Percentiles rank a stretch among this genome's conserved stretches.
Conservation (phyloP, 192 early-diverging fungal species). For the Pilaira anomala region DNA sequence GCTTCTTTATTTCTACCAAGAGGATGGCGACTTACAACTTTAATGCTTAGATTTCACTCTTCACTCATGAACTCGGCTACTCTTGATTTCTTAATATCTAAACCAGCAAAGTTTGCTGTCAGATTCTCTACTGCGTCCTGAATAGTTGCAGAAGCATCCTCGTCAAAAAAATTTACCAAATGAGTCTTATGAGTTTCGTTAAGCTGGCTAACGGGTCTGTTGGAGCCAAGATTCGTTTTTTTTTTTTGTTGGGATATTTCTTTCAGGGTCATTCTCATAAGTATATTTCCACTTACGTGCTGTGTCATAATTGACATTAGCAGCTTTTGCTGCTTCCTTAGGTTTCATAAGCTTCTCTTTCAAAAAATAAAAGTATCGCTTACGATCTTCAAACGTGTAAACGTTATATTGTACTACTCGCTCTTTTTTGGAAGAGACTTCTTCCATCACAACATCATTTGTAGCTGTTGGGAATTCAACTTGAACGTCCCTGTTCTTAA, state of each 20-base stretch:
- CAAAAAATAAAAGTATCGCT: background rate
- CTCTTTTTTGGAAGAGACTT: too few species aligned
- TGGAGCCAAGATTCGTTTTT: background rate
- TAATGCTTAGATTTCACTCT: background rate
- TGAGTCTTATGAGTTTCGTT: background rate
- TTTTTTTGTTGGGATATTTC: background rate
- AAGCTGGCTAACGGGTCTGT: background rate
- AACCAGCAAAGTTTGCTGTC: background rate
- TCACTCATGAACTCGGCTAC: conserved; percentile 8
- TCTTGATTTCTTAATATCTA: conserved; percentile 2
- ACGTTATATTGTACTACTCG: too few species aligned
- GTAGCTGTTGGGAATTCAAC: too few species aligned
- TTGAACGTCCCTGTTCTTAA: background rate
- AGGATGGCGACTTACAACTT: background rate
- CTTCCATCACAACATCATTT: background rate
- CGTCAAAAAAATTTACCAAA: background rate
- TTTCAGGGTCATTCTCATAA: background rate
- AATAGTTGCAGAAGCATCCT: background rate
- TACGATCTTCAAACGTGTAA: too few species aligned
- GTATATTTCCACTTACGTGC: background rate
- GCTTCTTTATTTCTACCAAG: background rate
- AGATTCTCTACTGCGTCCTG: background rate
- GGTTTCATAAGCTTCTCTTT: background rate
- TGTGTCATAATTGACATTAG: background rate
- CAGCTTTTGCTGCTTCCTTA: background rate